phyloP scores from a whole-genome alignment of 129 eudicot genomes.

The Ambrosia artemisiifolia region DNA sequence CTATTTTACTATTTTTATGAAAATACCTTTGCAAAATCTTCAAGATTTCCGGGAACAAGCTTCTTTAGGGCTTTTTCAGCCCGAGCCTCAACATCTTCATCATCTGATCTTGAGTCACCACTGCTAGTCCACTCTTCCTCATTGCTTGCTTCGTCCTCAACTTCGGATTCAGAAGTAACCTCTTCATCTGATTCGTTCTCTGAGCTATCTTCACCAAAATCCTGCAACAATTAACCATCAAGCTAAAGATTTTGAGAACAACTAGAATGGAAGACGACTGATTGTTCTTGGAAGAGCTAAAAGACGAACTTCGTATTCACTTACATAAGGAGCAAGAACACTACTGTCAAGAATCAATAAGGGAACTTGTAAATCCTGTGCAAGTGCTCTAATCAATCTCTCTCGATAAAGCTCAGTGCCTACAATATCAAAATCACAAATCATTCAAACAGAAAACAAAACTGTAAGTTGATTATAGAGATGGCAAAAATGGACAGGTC shows the following conservation, averaged over 20 bases:
- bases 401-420: slow-evolving; percentile 97
- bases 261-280: neutral
- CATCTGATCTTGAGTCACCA: slow-evolving; percentile 60
- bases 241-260: neutral
- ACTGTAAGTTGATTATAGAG: neutral
- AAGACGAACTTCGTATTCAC: slow-evolving; percentile 14
- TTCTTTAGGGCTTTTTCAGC: slow-evolving; percentile 67
- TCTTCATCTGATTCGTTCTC: slow-evolving; percentile 83
- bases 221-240: slow-evolving; percentile 38
- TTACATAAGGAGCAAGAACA: slow-evolving; percentile 87
- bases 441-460: neutral
- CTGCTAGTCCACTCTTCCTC: slow-evolving; percentile 86
- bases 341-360: slow-evolving; percentile 88
- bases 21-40: slow-evolving; percentile 80
- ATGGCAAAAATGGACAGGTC: slow-evolving; percentile 7
- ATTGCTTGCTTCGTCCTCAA: slow-evolving; percentile 67
- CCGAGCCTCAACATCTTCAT: slow-evolving; percentile 58
- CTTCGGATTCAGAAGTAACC: slow-evolving; percentile 62
- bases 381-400: slow-evolving; percentile 90
- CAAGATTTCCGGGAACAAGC: slow-evolving; percentile 68
- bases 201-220: slow-evolving; percentile 61
- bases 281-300: slow-evolving; percentile 1
- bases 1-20: neutral
- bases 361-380: slow-evolving; percentile 83
- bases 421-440: slow-evolving; percentile 31